Percentiles rank a stretch among this genome's conserved stretches.
Evolutionary conservation across 331 rosid species (phyloP).

Genomic region (Saraca asoca): DNA sequence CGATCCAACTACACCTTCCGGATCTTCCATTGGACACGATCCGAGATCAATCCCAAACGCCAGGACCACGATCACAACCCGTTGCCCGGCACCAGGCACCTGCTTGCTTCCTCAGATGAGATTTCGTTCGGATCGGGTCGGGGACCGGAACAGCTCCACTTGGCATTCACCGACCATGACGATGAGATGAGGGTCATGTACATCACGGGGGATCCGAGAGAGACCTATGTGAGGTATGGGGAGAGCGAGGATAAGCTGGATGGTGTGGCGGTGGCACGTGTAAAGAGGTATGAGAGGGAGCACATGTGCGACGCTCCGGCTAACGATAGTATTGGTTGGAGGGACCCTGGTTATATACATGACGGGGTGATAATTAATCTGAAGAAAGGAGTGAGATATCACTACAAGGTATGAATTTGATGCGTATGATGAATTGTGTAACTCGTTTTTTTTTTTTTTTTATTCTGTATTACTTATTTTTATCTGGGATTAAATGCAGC

Average conservation of each 20-base stretch:
- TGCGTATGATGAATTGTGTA: background rate
- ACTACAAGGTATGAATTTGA: conserved; percentile 59
- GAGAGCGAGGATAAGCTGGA: conserved; percentile 40
- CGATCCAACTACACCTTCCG: conserved; percentile 83
- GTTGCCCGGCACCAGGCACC: conserved; percentile 58
- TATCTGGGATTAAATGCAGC: background rate
- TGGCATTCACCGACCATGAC: conserved; percentile 54
- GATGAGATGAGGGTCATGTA: conserved; percentile 90
- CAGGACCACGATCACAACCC: conserved; percentile 78
- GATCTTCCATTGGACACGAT: conserved; percentile 71
- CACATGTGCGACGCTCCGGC: conserved; percentile 92
- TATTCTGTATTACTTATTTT: background rate
- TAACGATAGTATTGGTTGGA: conserved; percentile 69
- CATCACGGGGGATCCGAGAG: conserved; percentile 45
- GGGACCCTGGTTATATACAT: conserved; percentile 88
- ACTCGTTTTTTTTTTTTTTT: background rate
- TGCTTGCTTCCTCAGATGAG: conserved; percentile 52
- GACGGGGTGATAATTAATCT: conserved; percentile 62
- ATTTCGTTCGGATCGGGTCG: conserved; percentile 43
- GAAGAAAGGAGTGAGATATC: conserved; percentile 60
- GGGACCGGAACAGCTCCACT: conserved; percentile 80
- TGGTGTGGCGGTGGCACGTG: conserved; percentile 50
- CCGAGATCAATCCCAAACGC: conserved; percentile 59
- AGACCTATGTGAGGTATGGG: conserved; percentile 62
- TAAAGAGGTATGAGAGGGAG: conserved; percentile 65